Evolutionary conservation across 108 stramenopile genomes (phyloP), one percentile per base, ranked within the genome.

Genomic region (Pseudonitzschia multistriata): DNA sequence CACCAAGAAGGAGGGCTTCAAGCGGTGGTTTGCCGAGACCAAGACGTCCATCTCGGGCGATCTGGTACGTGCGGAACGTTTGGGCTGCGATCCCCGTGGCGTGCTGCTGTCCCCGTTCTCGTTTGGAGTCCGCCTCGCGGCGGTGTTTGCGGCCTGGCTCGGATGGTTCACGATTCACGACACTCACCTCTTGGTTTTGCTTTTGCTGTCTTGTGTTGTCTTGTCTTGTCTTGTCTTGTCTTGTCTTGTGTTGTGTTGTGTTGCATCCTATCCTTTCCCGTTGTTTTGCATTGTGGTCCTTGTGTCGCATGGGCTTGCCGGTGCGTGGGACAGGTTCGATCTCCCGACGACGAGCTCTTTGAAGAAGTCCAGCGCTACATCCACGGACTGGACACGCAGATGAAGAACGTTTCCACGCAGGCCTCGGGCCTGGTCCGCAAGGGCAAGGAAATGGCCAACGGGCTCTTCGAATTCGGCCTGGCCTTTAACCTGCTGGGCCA

Each of bases 401-500:
- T 97, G 92, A 88, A 90, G 62, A 88, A 87, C 48, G 98, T 99
- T 0, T 84, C 86, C 15, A 89, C 88, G 50, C 98, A 99, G 74
- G 90, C 96, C 0, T 67, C 85, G 35, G 85, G 77, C 7, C 76
- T 99, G 65, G 96, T 97, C n/a, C 84, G 92, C 39, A 96, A 96
- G 68, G 87, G 90, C 22, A 91, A 93, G 66, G 96, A 96, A 83
- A 85, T 97, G 49, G 94, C 97, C 29, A 89, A 89, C 71, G 94
- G 95, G 19, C 62, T 96, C 57, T 97, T 96, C 73, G 97, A 99
- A 78, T 96, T 99, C 78, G 97, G 97, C 27, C 71, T 97, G 66
- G 96, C 96, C 62, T 96, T 99, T 78, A 96, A 96, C 63, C 84
- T 96, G 65, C 74, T 99, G 39, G 97, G 96, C 15, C 96, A 96